phyloP scores from a whole-genome alignment of 176 grass and related monocot genomes.

The Eragrostis nindensis region DNA sequence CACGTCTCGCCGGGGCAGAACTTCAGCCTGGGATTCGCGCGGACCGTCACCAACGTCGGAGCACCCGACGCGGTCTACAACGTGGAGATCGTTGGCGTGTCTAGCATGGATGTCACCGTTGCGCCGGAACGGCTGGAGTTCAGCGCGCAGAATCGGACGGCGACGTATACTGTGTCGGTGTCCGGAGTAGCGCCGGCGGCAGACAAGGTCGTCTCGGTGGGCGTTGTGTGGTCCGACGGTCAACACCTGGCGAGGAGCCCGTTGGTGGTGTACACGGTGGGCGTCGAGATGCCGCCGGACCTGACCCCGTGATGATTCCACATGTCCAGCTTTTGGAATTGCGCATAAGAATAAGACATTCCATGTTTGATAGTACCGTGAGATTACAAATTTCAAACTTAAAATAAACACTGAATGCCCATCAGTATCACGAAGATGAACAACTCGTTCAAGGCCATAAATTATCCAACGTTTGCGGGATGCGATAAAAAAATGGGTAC shows the following conservation, averaged over 20 bases:
- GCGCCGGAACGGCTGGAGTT: conserved; percentile 34
- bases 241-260: conserved; percentile 24
- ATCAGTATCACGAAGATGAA: no score
- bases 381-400: no score
- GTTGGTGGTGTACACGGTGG: conserved; percentile 32
- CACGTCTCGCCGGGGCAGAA: background rate
- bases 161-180: conserved; percentile 36
- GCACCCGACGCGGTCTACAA: conserved; percentile 8
- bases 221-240: conserved; percentile 44
- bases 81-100: background rate
- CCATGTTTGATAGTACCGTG: no score
- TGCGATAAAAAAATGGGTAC: no score
- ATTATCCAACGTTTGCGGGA: no score
- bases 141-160: background rate
- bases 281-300: background rate
- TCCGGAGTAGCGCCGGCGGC: background rate
- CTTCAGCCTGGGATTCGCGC: conserved; percentile 31
- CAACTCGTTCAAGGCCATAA: no score
- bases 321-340: no score
- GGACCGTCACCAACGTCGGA: conserved; percentile 58
- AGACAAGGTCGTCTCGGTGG: conserved; percentile 21
- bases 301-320: no score
- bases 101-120: background rate
- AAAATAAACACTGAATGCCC: no score
- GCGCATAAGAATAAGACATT: no score